phyloP scores from a whole-genome alignment of 2,329 filamentous ascomycete species.

The Epichloe typhina region DNA sequence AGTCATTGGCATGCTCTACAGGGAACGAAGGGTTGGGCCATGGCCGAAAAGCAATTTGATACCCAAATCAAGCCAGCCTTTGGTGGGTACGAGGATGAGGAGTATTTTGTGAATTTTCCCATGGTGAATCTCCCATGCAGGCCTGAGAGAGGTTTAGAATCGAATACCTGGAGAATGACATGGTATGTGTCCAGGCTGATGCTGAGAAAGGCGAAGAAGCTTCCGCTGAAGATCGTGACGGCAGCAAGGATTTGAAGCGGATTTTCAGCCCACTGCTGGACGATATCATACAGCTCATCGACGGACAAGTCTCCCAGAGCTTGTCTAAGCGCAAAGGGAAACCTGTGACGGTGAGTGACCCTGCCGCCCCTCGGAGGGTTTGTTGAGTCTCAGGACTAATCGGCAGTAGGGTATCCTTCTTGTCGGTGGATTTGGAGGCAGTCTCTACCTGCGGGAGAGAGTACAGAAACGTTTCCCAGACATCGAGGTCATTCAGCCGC shows the following conservation, averaged over 20 bases:
- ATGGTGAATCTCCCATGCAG: too few species aligned
- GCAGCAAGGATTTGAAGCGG: not conserved
- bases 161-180: too few species aligned
- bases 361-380: not conserved
- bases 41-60: too few species aligned
- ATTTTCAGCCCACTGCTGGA: not conserved
- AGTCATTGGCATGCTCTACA: too few species aligned
- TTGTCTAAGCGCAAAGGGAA: not conserved
- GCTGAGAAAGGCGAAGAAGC: too few species aligned
- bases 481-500: slow-evolving; percentile 2
- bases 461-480: not conserved
- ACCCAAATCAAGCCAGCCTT: too few species aligned
- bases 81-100: too few species aligned
- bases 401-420: slow-evolving; percentile 1
- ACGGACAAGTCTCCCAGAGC: not conserved
- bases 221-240: not conserved
- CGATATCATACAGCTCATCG: not conserved
- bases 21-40: too few species aligned
- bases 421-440: slow-evolving; percentile 5
- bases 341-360: not conserved
- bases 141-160: too few species aligned
- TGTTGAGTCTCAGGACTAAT: not conserved
- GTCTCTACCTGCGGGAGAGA: not conserved
- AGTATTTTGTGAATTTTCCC: too few species aligned
- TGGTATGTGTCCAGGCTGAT: too few species aligned